Evolutionary conservation across 2,329 filamentous ascomycete genomes (phyloP), one percentile per base, ranked within the genome.

Genomic region (Mollisiaceae sp.): DNA sequence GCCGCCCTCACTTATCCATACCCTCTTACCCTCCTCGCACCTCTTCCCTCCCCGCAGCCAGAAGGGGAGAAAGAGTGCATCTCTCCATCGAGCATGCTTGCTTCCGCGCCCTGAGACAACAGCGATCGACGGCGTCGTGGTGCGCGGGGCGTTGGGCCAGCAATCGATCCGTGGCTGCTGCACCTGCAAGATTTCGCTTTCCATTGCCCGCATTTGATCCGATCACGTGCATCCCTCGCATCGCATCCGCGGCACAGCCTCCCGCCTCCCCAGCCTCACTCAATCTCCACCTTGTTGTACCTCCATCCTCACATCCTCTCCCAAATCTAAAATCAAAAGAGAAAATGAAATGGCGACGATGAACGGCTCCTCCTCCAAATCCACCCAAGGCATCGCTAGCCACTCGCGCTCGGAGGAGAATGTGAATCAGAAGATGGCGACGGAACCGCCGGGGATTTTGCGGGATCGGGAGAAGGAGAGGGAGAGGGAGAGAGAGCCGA

Each of bases 381-480:
- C 38, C 15, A 41, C 2, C 12, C 38, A 54, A 54, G 24, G 12
- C 12, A 14, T 35, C 9, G 27, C 27, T 4, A 20, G 18, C 4
- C 36, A 38, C 24, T 22, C 55, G 5, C 12, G 32, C n/a, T n/a
- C n/a, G 6, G 54, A 39, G 3, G 54, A 57, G 5, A 20, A 2
- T 12, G 9, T 4, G 32, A 57, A 35, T 22, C 38, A 22, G 8
- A 41, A 35, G n/a, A 57, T 27, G 6, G 18, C 36, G 9, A 22
- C 55, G 9, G 55, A 57, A 22, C 55, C 35, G 22, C 55, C 55
- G 8, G 55, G 55, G 32, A 57, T 57, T n/a, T 22, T 57, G 20
- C n/a, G n/a, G n/a, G n/a, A n/a, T n/a, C n/a, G n/a, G n/a, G n/a
- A n/a, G n/a, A n/a, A n/a, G n/a, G n/a, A n/a, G n/a, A n/a, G n/a